Evolutionary conservation across 2,329 filamentous ascomycete species (phyloP).

Genomic region (Simplicillium sp.): DNA sequence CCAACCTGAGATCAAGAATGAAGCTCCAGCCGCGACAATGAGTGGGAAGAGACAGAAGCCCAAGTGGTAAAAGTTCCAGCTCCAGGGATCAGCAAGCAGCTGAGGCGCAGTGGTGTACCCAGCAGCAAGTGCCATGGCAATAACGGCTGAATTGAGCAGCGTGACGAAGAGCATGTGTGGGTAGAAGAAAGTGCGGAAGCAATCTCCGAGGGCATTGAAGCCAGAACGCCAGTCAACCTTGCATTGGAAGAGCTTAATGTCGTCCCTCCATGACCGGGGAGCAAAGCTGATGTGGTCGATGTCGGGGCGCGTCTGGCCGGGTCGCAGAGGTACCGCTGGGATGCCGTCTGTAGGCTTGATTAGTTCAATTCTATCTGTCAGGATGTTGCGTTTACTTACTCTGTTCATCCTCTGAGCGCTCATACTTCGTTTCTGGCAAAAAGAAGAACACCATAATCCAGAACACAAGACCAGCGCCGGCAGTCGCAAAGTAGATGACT

Average conservation of each 20-base stretch:
- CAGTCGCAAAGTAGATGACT: slow-evolving; percentile 24
- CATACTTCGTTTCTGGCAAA: slow-evolving; percentile 24
- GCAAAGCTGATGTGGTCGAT: slow-evolving; percentile 17
- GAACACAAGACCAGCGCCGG: slow-evolving; percentile 17
- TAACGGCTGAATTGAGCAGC: slow-evolving; percentile 17
- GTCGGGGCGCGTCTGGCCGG: slow-evolving; percentile 16
- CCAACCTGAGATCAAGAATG: slow-evolving; percentile 16
- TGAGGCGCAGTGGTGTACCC: slow-evolving; percentile 12
- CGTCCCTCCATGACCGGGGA: slow-evolving; percentile 17
- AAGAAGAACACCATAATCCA: slow-evolving; percentile 22
- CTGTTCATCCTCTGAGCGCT: slow-evolving; percentile 18
- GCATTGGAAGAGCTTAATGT: slow-evolving; percentile 20
- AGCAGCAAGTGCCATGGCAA: slow-evolving; percentile 18
- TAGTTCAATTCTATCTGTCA: too few species aligned
- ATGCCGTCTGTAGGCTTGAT: slow-evolving; percentile 7
- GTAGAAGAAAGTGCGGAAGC: slow-evolving; percentile 20
- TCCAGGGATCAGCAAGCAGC: slow-evolving; percentile 14
- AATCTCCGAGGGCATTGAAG: slow-evolving; percentile 14
- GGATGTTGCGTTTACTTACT: slow-evolving; percentile 6
- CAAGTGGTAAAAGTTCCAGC: slow-evolving; percentile 18
- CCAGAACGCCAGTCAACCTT: slow-evolving; percentile 16
- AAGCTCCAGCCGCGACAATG: slow-evolving; percentile 9
- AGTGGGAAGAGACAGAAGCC: slow-evolving; percentile 17
- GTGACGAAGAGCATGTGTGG: slow-evolving; percentile 23
- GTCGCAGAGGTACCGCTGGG: slow-evolving; percentile 12